phyloP scores from a whole-genome alignment of 2,329 filamentous ascomycete genomes.

The Raffaelea arxii region DNA sequence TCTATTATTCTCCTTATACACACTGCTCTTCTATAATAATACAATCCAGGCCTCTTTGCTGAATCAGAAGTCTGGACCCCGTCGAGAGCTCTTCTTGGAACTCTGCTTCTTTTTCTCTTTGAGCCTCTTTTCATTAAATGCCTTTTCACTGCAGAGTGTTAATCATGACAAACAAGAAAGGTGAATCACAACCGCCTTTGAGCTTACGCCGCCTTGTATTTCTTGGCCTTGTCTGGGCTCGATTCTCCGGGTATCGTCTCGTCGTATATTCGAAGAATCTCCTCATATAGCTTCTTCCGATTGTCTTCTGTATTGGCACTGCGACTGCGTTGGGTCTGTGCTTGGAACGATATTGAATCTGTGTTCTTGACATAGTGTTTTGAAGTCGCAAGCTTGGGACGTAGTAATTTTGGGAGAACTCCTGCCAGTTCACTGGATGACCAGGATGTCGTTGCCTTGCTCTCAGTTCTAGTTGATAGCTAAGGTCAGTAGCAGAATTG shows the following conservation, averaged over 20 bases:
- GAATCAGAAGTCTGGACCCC: constrained; percentile 17
- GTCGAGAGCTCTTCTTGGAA: constrained; percentile 39
- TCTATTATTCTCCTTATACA: too few relatives aligned
- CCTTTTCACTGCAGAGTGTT: constrained; percentile 28
- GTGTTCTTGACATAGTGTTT: constrained; percentile 43
- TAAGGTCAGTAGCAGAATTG: too few relatives aligned
- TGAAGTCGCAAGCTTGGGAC: constrained; percentile 35
- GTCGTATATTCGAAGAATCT: constrained; percentile 37
- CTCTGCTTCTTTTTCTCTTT: constrained; percentile 38
- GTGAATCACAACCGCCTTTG: background rate
- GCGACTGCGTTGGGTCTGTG: constrained; percentile 43
- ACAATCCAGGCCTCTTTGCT: too few relatives aligned
- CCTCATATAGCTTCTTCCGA: constrained; percentile 33
- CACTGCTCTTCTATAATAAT: too few relatives aligned
- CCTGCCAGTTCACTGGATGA: constrained; percentile 34
- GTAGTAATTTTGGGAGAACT: constrained; percentile 37
- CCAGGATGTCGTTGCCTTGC: constrained; percentile 47
- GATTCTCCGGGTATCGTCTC: constrained; percentile 36
- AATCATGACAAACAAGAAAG: background rate
- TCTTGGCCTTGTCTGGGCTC: constrained; percentile 35
- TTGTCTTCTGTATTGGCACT: constrained; percentile 45
- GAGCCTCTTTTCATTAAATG: constrained; percentile 34
- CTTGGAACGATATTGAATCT: constrained; percentile 45
- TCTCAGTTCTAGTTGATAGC: constrained; percentile 38
- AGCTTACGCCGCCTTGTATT: constrained; percentile 36